Base-by-base conservation (phyloP, 2,329 filamentous ascomycete species). In the Beauveria asiatica region DNA sequence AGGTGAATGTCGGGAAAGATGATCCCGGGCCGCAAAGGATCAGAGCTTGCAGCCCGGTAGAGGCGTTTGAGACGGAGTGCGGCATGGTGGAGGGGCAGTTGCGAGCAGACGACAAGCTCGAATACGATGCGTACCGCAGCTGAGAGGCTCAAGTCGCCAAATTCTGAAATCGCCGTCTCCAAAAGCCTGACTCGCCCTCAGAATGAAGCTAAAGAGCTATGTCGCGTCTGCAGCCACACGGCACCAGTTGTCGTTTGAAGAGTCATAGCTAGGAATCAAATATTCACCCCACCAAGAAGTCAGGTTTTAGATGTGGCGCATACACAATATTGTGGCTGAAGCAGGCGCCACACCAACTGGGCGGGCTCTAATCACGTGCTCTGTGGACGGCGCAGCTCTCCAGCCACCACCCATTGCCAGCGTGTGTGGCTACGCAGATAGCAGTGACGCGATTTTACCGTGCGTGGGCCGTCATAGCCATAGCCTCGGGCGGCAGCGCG, bases 1-100 rank as follows among this genome's bases (percentile, higher is more conserved):
- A 86, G 2, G 89, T 92, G 71, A 94, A 93, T 1, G 90, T 93
- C 50, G 88, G 86, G 66, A 94, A 88, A 0, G 88, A 92, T 9
- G 87, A 89, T 59, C 90, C 90, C 25, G 90, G 90, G 3, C 90
- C 90, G 70, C 90, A 94, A 54, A 94, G 81, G 61, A 94, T 90
- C 65, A 94, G 76, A 67, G 89, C 90, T 78, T 93, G 89, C 66
- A 94, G 86, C 76, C 89, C 89, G 61, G 88, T 84, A 61, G 87
- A 81, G 67, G 89, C 86, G 77, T 88, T 85, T 27, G 85, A 81
- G 56, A 84, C 82, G 62, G 88, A 88, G 78, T 92, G 89, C 68
- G 89, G 89, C 89, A 92, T 92, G 56, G 64, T 69, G 67, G 51
- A 63, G 58, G 54, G 60, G 37, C 63, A 62, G 46, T 58, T 25